Evolutionary conservation across 306 rosid species (phyloP).

Genomic region (Mimosa bimucronata): DNA sequence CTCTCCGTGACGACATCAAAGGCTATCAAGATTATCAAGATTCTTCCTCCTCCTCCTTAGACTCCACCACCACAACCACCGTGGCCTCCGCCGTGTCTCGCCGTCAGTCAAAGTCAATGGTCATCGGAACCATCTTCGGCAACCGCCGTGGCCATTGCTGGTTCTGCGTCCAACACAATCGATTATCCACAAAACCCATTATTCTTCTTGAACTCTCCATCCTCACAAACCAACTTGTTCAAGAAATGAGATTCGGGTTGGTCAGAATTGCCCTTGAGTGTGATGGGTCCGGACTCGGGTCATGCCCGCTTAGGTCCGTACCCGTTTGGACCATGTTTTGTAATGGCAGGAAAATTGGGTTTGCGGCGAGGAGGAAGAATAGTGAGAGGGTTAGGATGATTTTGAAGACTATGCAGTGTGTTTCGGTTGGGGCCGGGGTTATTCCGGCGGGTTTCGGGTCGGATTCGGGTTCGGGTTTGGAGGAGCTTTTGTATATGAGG

Average conservation of each 20-base stretch:
- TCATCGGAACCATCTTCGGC: constrained; percentile 86
- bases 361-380: constrained; percentile 62
- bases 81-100: constrained; percentile 31
- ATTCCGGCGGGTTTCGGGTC: constrained; percentile 59
- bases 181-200: constrained; percentile 59
- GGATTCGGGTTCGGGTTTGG: constrained; percentile 51
- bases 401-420: constrained; percentile 78
- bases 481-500: constrained; percentile 84
- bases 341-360: constrained; percentile 72
- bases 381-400: constrained; percentile 56
- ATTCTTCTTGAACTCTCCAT: constrained; percentile 82
- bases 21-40: constrained; percentile 40
- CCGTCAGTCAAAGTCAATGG: constrained; percentile 76
- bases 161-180: constrained; percentile 83
- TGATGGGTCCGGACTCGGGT: constrained; percentile 41
- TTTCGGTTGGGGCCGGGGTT: constrained; percentile 87
- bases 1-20: constrained; percentile 48
- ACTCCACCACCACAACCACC: not conserved
- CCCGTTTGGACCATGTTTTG: constrained; percentile 77
- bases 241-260: constrained; percentile 78
- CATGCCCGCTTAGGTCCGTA: constrained; percentile 64
- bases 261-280: constrained; percentile 86
- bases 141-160: constrained; percentile 82
- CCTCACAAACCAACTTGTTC: constrained; percentile 72
- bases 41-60: constrained; percentile 39